Evolutionary conservation across 2,329 filamentous ascomycete species (phyloP), one percentile per base, ranked within the genome.

Genomic region (Penicillium griseofulvum): DNA sequence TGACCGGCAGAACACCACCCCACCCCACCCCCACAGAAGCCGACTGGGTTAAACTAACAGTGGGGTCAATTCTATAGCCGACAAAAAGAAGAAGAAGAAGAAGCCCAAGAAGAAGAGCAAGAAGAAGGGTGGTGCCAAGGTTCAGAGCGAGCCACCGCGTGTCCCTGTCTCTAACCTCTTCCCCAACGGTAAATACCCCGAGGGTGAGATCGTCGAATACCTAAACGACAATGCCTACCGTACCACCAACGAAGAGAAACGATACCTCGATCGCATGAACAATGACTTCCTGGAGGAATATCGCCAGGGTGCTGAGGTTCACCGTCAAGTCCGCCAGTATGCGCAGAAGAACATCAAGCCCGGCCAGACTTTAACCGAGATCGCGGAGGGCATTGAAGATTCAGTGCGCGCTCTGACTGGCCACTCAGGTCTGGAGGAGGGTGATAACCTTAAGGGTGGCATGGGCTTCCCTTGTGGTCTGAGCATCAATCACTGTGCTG

Each of bases 381-480:
- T 95, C 63, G 89, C 90, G 9, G 87, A 93, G 70, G 87, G 87
- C n/a, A 95, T 96, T 65, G 91, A 95, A 73, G 85, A 93, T 70
- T 83, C 88, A 49, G 89, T 94, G 34, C 84, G 90, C 60, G 84
- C 87, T 31, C 74, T 95, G 60, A 87, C 87, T 2, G 90, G 89
- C 6, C 89, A 95, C 71, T 80, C 83, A 63, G 91, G 90, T 8
- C 75, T 94, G 41, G 82, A 87, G 58, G 87, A 91, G 65, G 91
- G 91, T 5, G 90, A 95, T 66, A 87, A 86, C 51, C 77, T 92
- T 60, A 84, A 86, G 67, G 90, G 86, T 31, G 90, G 91, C 52
- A 90, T 95, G 83, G 91, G 89, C 4, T 96, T 96, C 76, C 91
- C 91, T 5, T 91, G 87, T 22, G 91, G 91, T 49, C 78, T 95